Evolutionary conservation across 2,329 filamentous ascomycete genomes (phyloP), one percentile per base, ranked within the genome.

Genomic region (Aspergillus novoparasiticus): DNA sequence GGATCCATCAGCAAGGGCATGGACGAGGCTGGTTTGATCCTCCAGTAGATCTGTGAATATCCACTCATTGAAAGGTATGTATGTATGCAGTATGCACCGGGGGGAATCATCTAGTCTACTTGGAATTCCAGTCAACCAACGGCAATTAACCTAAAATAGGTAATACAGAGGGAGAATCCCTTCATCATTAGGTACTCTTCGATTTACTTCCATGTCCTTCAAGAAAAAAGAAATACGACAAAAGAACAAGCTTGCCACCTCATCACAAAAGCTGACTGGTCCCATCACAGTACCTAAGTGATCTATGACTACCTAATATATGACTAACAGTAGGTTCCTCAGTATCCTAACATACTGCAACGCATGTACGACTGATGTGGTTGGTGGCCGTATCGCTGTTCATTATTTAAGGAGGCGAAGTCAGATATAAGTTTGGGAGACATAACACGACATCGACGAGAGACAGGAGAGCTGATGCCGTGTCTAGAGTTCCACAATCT

Each of bases 361-460:
- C 26, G 48, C 16, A 51, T 32, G 65, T 57, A 64, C 39, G 54
- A 61, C 59, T 56, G 58, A 60, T 53, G 46, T 68, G 66, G 66
- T 66, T 68, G 66, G 66, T 63, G 61, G 61, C 43, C 34, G 51
- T 32, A 45, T n/a, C 23, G 43, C 58, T 51, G 57, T 63, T 60
- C 63, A 63, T 65, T 51, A 64, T 66, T 65, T 65, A 58, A 67
- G 64, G 66, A 68, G 66, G 66, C 66, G 63, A 68, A 68, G 65
- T 64, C 60, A 34, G 30, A 28, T 51, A 51, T 51, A 51, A 51
- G 48, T 51, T 51, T 30, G 16, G 48, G 48, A 32, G n/a, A 32
- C 45, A 51, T 32, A 51, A 30, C 30, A 39, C 21, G 45, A 51
- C 43, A 58, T 28, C 26, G 23, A 36, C 39, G 10, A 50, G 30